Percentiles rank a stretch among this genome's conserved stretches.
Conservation (phyloP, 345 rosid genomes). For the Eucalyptus fibrosa region DNA sequence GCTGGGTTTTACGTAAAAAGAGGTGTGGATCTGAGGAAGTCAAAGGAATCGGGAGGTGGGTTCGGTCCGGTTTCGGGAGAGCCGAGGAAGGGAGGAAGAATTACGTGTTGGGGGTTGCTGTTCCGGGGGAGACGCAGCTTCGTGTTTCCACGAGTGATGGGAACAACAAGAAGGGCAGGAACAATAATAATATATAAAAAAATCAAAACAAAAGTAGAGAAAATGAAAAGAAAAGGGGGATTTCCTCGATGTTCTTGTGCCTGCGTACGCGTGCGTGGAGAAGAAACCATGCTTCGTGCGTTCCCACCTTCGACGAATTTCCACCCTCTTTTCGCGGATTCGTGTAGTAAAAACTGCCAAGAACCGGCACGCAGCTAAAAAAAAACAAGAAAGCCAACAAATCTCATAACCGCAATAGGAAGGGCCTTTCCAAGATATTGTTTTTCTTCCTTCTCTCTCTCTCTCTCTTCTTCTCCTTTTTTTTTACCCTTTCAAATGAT, state of each 20-base stretch:
- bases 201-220: too few species aligned
- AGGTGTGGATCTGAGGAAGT: background rate
- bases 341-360: background rate
- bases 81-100: background rate
- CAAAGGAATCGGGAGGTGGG: background rate
- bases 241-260: background rate
- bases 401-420: background rate
- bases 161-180: background rate
- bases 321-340: background rate
- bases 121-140: background rate
- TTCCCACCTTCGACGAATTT: background rate
- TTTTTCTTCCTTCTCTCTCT: background rate
- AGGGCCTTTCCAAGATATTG: background rate
- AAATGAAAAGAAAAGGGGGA: background rate
- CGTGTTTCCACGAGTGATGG: background rate
- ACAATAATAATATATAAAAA: background rate
- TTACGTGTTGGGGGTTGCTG: background rate
- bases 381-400: background rate
- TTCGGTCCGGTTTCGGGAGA: background rate
- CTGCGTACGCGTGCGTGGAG: background rate
- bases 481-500: background rate
- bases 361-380: background rate
- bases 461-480: too few species aligned
- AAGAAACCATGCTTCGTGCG: background rate
- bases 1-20: background rate